Evolutionary conservation across 305 asterid species (phyloP).

Genomic region (Solanum hybrid): DNA sequence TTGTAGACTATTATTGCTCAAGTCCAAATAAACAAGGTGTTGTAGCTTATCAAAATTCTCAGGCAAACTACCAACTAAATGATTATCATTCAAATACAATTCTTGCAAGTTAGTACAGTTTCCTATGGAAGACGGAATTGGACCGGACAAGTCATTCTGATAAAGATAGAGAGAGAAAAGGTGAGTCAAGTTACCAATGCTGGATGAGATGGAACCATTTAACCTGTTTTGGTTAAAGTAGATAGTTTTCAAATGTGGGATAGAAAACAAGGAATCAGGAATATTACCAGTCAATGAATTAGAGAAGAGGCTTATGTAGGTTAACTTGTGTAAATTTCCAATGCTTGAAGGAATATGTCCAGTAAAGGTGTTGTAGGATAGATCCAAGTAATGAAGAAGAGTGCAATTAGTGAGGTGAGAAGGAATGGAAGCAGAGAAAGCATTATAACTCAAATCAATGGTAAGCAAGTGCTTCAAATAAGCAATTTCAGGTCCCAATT

Average conservation of each 20-base stretch:
- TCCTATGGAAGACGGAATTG: conserved; percentile 56
- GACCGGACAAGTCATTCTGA: conserved; percentile 47
- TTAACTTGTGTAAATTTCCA: conserved; percentile 45
- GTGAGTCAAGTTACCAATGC: conserved; percentile 38
- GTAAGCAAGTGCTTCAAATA: conserved; percentile 32
- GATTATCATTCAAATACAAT: conserved; percentile 44
- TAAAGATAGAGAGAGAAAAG: conserved; percentile 30
- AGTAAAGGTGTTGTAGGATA: conserved; percentile 42
- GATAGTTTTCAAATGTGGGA: conserved; percentile 33
- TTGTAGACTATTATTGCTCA: conserved; percentile 38
- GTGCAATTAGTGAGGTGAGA: conserved; percentile 37
- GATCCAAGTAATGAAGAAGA: conserved; percentile 41
- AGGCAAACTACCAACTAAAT: conserved; percentile 48
- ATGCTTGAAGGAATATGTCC: conserved; percentile 56
- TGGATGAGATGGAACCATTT: conserved; percentile 50
- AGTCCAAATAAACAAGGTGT: conserved; percentile 35
- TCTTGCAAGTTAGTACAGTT: conserved; percentile 47
- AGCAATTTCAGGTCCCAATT: conserved; percentile 54
- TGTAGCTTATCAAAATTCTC: conserved; percentile 46
- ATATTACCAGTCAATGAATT: conserved; percentile 51
- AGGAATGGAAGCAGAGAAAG: conserved; percentile 54
- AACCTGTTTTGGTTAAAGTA: conserved; percentile 47
- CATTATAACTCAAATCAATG: conserved; percentile 38
- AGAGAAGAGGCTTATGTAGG: conserved; percentile 27
- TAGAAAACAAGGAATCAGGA: conserved; percentile 49